Percentiles rank a stretch among this genome's conserved stretches.
Evolutionary conservation across 768 basidiomycete species (phyloP).

Genomic region (Candolleomyces aberdarensis): DNA sequence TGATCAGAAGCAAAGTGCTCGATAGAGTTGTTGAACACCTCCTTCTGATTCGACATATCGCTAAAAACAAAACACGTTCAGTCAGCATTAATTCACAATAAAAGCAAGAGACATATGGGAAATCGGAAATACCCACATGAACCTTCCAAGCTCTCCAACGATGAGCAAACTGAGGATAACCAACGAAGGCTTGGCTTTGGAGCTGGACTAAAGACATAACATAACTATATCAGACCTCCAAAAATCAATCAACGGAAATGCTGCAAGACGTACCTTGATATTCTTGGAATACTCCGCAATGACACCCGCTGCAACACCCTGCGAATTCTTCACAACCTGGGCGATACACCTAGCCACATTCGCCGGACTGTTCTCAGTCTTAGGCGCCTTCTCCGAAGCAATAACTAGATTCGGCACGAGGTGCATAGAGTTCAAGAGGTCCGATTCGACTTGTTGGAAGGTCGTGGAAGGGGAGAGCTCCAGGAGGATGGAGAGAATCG

Average conservation of each 20-base stretch:
- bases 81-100: not conserved
- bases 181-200: conserved; percentile 63
- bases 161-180: conserved; percentile 84
- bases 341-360: conserved; percentile 89
- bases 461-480: conserved; percentile 62
- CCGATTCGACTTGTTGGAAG: conserved; percentile 76
- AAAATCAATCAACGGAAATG: not conserved
- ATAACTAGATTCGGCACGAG: conserved; percentile 74
- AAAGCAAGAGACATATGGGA: not conserved
- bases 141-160: conserved; percentile 90
- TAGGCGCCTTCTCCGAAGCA: conserved; percentile 61
- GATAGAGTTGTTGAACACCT: conserved; percentile 75
- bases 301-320: conserved; percentile 72
- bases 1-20: conserved; percentile 72
- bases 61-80: conserved; percentile 36
- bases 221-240: not conserved
- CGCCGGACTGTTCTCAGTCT: conserved; percentile 49
- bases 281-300: conserved; percentile 83
- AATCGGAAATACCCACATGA: conserved; percentile 50
- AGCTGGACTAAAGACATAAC: conserved; percentile 34
- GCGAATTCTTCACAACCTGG: conserved; percentile 70
- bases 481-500: conserved; percentile 64
- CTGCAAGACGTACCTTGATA: conserved; percentile 53
- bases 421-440: conserved; percentile 67
- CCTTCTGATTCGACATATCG: conserved; percentile 79